Evolutionary conservation across 768 basidiomycete species (phyloP).

Genomic region (Xanthoconium stramineum): DNA sequence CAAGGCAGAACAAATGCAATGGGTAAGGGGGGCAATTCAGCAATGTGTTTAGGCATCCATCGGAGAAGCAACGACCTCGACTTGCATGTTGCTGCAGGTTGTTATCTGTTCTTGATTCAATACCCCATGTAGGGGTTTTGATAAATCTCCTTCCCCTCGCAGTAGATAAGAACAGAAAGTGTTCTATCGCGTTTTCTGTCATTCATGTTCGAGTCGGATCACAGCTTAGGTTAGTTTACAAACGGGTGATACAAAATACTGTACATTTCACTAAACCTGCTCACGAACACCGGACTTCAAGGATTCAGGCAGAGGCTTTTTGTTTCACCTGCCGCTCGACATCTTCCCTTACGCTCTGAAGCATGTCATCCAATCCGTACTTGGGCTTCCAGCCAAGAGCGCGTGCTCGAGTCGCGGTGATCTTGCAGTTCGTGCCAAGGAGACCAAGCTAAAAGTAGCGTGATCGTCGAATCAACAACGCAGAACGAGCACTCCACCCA

Average conservation of each 20-base stretch:
- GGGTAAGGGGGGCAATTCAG: no score
- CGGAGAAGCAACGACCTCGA: no score
- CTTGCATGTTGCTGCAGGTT: no score
- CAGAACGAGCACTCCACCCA: not conserved
- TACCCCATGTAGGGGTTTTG: no score
- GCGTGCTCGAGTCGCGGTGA: slow-evolving; percentile 17
- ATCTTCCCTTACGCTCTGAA: slow-evolving; percentile 18
- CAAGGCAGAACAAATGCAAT: no score
- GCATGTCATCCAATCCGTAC: slow-evolving; percentile 28
- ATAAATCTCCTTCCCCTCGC: no score
- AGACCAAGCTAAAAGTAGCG: slow-evolving; percentile 7
- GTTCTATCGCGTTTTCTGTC: no score
- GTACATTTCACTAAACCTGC: no score
- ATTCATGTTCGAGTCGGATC: no score
- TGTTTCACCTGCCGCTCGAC: slow-evolving; percentile 19
- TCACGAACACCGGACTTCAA: not conserved
- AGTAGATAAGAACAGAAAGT: no score
- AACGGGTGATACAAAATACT: not conserved
- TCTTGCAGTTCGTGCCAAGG: slow-evolving; percentile 24
- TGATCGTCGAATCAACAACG: not conserved
- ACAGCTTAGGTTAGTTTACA: not conserved
- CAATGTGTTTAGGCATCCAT: no score
- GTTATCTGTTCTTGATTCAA: no score
- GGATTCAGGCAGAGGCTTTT: not conserved
- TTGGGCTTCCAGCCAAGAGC: slow-evolving; percentile 31